These are phyloP conservation scores for Boletus tomentosulus DNA, from an alignment of 768 basidiomycete genomes.

Conservation along the genomic window DNA sequence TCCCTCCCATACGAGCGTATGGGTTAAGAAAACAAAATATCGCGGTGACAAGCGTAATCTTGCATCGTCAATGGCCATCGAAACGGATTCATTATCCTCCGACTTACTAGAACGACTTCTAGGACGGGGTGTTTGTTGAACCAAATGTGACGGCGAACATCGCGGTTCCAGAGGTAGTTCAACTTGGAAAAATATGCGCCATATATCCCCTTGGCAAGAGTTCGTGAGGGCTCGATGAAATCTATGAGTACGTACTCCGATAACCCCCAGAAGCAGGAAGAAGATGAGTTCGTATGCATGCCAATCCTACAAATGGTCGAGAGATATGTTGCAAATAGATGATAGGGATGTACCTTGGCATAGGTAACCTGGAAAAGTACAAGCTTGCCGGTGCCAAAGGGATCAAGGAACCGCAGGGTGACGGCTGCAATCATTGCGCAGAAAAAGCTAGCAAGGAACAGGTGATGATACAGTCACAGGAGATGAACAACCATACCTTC, in stretches of 20 bases:
- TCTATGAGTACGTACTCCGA: conserved; percentile 58
- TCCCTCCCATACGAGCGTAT: conserved; percentile 90
- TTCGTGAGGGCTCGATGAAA: conserved; percentile 5
- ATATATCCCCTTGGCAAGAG: conserved; percentile 68
- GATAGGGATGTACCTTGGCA: conserved; percentile 51
- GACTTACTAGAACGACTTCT: conserved; percentile 76
- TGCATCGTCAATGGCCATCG: conserved; percentile 9
- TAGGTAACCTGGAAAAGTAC: conserved; percentile 92
- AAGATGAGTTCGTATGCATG: conserved; percentile 84
- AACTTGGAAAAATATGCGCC: conserved; percentile 91
- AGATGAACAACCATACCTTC: conserved; percentile 53
- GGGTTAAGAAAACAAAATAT: conserved; percentile 81
- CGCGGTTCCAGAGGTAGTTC: conserved; percentile 83
- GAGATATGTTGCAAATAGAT: not conserved
- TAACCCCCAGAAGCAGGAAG: conserved; percentile 82
- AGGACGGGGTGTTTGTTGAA: conserved; percentile 70
- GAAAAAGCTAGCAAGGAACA: conserved; percentile 69
- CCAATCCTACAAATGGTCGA: conserved; percentile 65
- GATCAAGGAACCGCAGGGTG: conserved; percentile 88
- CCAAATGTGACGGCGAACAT: conserved; percentile 81
- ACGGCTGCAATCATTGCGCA: conserved; percentile 98
- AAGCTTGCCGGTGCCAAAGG: conserved; percentile 92
- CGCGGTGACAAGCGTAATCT: conserved; percentile 80
- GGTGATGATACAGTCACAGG: not conserved
- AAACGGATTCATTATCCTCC: not conserved